Evolutionary conservation across 23 red algal species (phyloP).

Genomic region (Pyropia yezoensis): DNA sequence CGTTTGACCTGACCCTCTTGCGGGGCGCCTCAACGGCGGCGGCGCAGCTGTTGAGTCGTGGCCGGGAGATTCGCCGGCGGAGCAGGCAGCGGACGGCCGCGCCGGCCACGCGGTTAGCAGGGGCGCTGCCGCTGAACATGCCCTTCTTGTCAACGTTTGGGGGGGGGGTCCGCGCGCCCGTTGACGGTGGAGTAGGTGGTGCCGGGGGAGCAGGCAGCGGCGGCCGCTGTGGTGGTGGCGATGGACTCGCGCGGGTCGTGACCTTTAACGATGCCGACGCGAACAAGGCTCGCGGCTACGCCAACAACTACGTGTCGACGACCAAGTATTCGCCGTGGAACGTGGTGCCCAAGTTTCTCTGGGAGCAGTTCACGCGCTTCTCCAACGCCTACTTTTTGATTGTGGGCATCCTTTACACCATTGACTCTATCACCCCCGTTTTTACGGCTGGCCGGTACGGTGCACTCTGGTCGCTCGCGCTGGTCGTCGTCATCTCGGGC

Average conservation of each 20-base stretch:
- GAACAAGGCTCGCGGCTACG: constrained; percentile 5
- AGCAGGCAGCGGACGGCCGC: no score
- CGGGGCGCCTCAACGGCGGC: no score
- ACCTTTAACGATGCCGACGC: constrained; percentile 20
- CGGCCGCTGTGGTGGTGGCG: no score
- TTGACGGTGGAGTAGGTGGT: no score
- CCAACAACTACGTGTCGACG: constrained; percentile 82
- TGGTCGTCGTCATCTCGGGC: constrained; percentile 68
- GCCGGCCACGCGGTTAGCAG: no score
- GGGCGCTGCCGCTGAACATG: no score
- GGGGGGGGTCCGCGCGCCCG: no score
- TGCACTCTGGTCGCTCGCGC: constrained; percentile 35
- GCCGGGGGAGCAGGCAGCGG: no score
- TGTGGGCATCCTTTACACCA: constrained; percentile 61
- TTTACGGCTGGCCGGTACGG: constrained; percentile 66
- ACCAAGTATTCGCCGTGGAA: constrained; percentile 67
- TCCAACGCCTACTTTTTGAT: constrained; percentile 84
- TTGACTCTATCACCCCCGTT: constrained; percentile 43
- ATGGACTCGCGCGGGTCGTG: constrained; percentile 8
- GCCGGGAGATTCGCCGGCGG: no score
- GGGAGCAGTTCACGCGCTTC: constrained; percentile 53
- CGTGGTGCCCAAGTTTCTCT: constrained; percentile 53
- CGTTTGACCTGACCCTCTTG: no score
- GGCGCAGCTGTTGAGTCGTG: no score
- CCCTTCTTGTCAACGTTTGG: no score